Conservation (phyloP, 78 protist species). For the Planoprotostelium fungivorum region DNA sequence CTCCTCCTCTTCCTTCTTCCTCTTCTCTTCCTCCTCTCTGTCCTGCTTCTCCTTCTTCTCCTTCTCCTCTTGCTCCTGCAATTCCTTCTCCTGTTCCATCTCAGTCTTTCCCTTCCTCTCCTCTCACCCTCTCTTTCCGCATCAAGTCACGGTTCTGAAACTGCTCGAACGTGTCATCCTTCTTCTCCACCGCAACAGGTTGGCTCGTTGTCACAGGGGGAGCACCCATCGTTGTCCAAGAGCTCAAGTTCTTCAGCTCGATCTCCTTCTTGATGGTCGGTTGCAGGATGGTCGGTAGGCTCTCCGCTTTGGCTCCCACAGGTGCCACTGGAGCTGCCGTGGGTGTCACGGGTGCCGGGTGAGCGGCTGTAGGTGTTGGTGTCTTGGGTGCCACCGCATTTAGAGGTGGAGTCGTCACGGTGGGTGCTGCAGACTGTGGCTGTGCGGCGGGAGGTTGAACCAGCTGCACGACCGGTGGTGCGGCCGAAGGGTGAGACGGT, state of each 20-base stretch:
- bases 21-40: not conserved
- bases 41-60: not conserved
- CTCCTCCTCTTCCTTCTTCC: not conserved
- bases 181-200: too few relatives aligned
- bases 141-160: not conserved
- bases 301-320: not conserved
- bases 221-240: not conserved
- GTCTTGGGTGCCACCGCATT: not conserved
- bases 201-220: not conserved
- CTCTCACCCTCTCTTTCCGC: not conserved
- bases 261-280: not conserved
- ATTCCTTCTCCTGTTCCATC: not conserved
- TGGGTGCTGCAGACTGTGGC: not conserved
- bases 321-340: not conserved
- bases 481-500: not conserved
- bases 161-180: not conserved
- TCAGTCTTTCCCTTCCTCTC: not conserved
- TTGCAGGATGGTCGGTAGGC: not conserved
- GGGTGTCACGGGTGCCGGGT: not conserved
- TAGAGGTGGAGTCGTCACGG: not conserved
- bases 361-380: not conserved
- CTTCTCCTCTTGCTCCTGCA: not conserved
- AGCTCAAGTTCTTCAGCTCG: not conserved
- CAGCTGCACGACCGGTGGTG: not conserved
- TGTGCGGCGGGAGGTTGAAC: not conserved